These are phyloP conservation scores for Phytophthora melonis DNA, from an alignment of 352 stramenopile species.

Conservation along the genomic window DNA sequence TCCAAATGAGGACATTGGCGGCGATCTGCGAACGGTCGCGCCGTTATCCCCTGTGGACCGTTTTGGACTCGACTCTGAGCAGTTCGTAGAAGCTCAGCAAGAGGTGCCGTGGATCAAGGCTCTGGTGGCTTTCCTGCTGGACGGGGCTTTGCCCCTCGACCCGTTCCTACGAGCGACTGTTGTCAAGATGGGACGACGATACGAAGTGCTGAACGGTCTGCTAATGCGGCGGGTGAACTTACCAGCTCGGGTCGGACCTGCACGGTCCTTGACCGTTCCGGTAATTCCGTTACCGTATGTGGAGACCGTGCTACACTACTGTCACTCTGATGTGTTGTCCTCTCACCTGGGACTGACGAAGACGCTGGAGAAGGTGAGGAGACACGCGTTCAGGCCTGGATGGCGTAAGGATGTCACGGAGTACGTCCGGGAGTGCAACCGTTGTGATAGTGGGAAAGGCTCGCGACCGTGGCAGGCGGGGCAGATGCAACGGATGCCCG, in stretches of 20 bases:
- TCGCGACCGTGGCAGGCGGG: constrained; percentile 4
- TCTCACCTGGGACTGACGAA: constrained; percentile 6
- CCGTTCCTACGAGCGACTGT: constrained; percentile 2
- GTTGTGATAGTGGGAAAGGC: constrained; percentile 5
- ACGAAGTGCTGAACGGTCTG: neutral
- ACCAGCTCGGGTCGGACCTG: neutral
- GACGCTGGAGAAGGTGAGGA: constrained; percentile 6
- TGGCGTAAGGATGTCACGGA: neutral
- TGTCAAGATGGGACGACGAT: neutral
- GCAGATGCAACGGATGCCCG: constrained; percentile 11
- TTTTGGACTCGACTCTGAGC: neutral
- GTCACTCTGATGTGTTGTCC: constrained; percentile 10
- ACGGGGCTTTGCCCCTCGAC: constrained; percentile 4
- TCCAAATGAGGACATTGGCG: neutral
- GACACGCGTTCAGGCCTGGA: neutral
- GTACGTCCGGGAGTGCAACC: neutral
- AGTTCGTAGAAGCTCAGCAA: neutral
- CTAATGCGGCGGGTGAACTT: constrained; percentile 11
- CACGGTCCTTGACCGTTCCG: constrained; percentile 1
- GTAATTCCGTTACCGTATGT: constrained; percentile 9
- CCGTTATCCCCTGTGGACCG: neutral
- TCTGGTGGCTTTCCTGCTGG: constrained; percentile 5
- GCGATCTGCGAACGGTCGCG: neutral
- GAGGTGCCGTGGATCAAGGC: constrained; percentile 3
- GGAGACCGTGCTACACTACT: constrained; percentile 18